Evolutionary conservation across 441 rosid species (phyloP).

Genomic region (Adansonia gregorii): DNA sequence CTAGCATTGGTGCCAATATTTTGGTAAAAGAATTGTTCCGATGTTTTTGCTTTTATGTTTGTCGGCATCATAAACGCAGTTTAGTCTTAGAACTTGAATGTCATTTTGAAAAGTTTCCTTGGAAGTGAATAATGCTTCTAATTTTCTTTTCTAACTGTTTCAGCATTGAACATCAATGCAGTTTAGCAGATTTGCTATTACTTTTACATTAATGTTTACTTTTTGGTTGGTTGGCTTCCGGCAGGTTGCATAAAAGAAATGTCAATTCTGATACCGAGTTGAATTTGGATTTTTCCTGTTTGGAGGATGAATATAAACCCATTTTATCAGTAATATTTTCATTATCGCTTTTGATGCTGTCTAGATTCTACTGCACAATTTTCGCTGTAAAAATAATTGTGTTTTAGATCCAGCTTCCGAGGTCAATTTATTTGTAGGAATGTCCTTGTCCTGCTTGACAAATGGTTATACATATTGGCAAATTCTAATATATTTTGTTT

Average conservation of each 20-base stretch:
- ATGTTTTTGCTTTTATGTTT: neutral
- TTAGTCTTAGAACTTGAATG: conserved; percentile 9
- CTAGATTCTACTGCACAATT: neutral
- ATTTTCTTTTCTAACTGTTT: neutral
- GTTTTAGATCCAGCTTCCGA: neutral
- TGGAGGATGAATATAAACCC: conserved; percentile 13
- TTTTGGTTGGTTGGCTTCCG: neutral
- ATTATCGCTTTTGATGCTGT: neutral
- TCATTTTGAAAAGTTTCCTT: conserved; percentile 14
- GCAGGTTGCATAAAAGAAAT: conserved; percentile 1
- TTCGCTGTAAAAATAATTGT: neutral
- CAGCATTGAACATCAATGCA: neutral
- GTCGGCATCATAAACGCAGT: neutral
- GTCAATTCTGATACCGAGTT: neutral
- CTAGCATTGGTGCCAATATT: conserved; percentile 16
- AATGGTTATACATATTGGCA: neutral
- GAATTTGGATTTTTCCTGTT: neutral
- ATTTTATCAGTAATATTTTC: neutral
- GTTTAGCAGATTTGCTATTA: neutral
- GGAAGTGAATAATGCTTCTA: conserved; percentile 16
- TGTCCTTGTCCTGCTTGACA: neutral
- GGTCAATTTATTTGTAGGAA: neutral
- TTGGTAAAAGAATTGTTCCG: conserved; percentile 1
- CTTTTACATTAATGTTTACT: neutral
- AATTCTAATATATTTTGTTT: neutral